Conservation (phyloP, 768 basidiomycete genomes). For the Suillus variegatus region DNA sequence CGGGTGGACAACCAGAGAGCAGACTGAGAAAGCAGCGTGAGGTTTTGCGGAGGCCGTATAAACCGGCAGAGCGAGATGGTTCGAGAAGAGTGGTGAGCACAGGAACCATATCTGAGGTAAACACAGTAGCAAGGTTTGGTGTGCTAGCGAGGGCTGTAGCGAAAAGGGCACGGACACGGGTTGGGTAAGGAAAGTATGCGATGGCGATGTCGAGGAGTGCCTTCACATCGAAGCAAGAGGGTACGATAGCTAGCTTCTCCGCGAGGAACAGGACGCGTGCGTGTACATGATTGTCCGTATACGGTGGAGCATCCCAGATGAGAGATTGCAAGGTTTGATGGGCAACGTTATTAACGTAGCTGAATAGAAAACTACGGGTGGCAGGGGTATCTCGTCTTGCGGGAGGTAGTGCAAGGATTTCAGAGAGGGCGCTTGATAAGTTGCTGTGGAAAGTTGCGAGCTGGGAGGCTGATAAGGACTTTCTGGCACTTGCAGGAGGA, state of each 20-base stretch:
- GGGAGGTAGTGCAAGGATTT: constrained; percentile 49
- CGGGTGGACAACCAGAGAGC: constrained; percentile 50
- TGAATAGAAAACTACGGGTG: constrained; percentile 50
- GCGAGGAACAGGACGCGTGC: constrained; percentile 56
- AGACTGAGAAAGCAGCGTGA: constrained; percentile 57
- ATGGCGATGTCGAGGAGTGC: constrained; percentile 66
- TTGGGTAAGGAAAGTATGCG: constrained; percentile 48
- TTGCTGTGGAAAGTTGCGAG: constrained; percentile 46
- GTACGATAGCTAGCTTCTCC: constrained; percentile 46
- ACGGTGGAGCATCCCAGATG: constrained; percentile 51
- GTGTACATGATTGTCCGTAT: constrained; percentile 47
- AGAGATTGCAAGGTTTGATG: constrained; percentile 51
- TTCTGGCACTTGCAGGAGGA: constrained; percentile 51
- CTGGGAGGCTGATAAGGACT: constrained; percentile 53
- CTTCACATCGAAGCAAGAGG: constrained; percentile 48
- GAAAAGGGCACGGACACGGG: constrained; percentile 48
- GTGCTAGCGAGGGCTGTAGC: constrained; percentile 37
- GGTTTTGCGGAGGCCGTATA: constrained; percentile 67
- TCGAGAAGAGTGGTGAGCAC: constrained; percentile 54
- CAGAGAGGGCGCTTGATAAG: constrained; percentile 48
- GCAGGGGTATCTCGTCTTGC: constrained; percentile 47
- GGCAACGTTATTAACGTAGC: constrained; percentile 60
- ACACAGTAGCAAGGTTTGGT: constrained; percentile 32
- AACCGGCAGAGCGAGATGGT: constrained; percentile 43
- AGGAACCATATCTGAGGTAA: constrained; percentile 52